Evolutionary conservation across 768 basidiomycete genomes (phyloP).

Genomic region (Tricholoma saponaceum): DNA sequence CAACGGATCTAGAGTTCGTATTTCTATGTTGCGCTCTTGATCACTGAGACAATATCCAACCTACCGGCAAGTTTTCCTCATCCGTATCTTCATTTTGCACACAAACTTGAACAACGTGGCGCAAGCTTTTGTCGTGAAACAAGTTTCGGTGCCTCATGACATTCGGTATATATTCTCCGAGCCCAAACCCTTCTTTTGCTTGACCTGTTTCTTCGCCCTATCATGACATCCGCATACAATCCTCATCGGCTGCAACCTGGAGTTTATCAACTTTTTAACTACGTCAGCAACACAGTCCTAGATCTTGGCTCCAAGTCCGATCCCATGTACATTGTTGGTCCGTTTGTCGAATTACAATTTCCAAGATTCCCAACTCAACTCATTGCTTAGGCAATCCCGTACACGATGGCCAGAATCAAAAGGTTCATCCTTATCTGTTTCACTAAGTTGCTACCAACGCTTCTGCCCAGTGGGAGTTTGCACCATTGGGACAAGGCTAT

Average conservation of each 20-base stretch:
- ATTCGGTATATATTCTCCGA: too few species aligned
- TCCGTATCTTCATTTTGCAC: too few species aligned
- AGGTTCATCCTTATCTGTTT: constrained; percentile 13
- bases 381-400: constrained; percentile 12
- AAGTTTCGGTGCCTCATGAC: too few species aligned
- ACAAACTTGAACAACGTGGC: too few species aligned
- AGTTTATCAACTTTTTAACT: constrained; percentile 16
- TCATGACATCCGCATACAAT: not conserved
- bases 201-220: not conserved
- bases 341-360: not conserved
- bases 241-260: constrained; percentile 12
- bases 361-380: not conserved
- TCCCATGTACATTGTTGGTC: constrained; percentile 11
- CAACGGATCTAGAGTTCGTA: too few species aligned
- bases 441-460: not conserved
- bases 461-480: constrained; percentile 24
- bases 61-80: too few species aligned
- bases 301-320: constrained; percentile 20
- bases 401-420: constrained; percentile 25
- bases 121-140: too few species aligned
- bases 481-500: constrained; percentile 26
- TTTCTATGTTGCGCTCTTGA: too few species aligned
- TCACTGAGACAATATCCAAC: too few species aligned
- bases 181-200: too few species aligned
- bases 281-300: constrained; percentile 11